Evolutionary conservation across 1,284 basidiomycete species (phyloP).

Genomic region (Naganishia cerealis): DNA sequence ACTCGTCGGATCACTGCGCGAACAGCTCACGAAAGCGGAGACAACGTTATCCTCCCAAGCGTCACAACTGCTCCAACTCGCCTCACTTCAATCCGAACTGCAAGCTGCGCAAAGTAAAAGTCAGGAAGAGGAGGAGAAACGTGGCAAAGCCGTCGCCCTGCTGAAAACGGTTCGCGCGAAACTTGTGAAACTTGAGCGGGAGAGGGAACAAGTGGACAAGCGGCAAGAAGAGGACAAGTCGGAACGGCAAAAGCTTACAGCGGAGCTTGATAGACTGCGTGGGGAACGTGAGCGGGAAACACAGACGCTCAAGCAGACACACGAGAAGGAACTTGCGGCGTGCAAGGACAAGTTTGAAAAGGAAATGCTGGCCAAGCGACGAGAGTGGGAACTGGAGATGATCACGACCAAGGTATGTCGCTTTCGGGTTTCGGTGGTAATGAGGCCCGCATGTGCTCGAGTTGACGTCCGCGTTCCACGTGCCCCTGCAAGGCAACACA

Average conservation of each 20-base stretch:
- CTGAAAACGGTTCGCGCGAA: constrained; percentile 90
- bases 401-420: constrained; percentile 68
- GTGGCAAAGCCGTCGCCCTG: constrained; percentile 83
- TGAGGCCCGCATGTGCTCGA: neutral
- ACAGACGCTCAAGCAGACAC: constrained; percentile 66
- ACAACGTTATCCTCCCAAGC: constrained; percentile 56
- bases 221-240: constrained; percentile 65
- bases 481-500: constrained; percentile 62
- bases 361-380: constrained; percentile 65
- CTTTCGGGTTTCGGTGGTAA: neutral
- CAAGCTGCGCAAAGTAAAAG: constrained; percentile 63
- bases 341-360: constrained; percentile 70
- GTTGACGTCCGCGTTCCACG: neutral
- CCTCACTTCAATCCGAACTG: constrained; percentile 63
- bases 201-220: constrained; percentile 68
- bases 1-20: constrained; percentile 68
- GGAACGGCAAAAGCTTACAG: constrained; percentile 59
- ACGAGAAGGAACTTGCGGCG: constrained; percentile 69
- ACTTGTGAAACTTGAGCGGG: constrained; percentile 86
- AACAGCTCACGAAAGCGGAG: constrained; percentile 70
- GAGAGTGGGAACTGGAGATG: constrained; percentile 73
- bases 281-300: constrained; percentile 71
- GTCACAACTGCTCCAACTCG: constrained; percentile 61
- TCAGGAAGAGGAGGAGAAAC: constrained; percentile 93
- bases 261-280: constrained; percentile 53